Percentiles rank a stretch among this genome's conserved stretches.
These are phyloP conservation scores for Penicillium sp. DNA, from an alignment of 2,329 filamentous ascomycete genomes.

Conservation along the genomic window DNA sequence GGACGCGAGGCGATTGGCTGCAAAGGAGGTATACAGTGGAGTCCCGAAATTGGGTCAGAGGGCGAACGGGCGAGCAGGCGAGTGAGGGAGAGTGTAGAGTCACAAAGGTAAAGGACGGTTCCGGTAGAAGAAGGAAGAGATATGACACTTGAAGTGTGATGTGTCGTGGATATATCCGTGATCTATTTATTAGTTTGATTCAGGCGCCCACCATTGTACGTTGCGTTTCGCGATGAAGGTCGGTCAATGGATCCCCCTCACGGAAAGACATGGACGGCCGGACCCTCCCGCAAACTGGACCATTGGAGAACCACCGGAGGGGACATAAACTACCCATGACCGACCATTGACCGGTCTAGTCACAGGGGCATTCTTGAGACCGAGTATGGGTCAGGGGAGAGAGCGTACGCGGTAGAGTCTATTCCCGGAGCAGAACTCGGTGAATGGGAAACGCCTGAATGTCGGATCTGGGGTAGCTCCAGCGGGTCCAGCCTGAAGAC, in stretches of 20 bases:
- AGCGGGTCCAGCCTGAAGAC: not conserved
- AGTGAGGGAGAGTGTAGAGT: not conserved
- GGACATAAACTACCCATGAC: no score
- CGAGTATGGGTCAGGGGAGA: not conserved
- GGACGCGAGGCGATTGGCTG: constrained; percentile 10
- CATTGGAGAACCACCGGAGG: no score
- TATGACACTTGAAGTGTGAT: not conserved
- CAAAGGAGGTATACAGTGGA: constrained; percentile 1
- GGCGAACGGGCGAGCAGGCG: no score
- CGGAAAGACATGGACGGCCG: constrained; percentile 5
- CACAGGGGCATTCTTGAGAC: not conserved
- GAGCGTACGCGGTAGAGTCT: constrained; percentile 11
- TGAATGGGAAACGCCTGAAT: not conserved
- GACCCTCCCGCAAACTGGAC: not conserved
- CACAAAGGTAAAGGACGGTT: not conserved
- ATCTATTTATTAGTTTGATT: not conserved
- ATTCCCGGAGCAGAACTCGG: constrained; percentile 5
- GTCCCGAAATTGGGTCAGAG: no score
- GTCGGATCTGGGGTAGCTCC: not conserved
- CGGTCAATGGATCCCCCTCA: no score
- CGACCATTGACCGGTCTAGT: no score
- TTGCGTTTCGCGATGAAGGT: not conserved
- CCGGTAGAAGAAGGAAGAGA: not conserved
- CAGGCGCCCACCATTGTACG: not conserved
- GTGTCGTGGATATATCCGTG: not conserved